These are phyloP conservation scores for Ambrosia artemisiifolia DNA, from an alignment of 129 eudicot species.

Conservation along the genomic window DNA sequence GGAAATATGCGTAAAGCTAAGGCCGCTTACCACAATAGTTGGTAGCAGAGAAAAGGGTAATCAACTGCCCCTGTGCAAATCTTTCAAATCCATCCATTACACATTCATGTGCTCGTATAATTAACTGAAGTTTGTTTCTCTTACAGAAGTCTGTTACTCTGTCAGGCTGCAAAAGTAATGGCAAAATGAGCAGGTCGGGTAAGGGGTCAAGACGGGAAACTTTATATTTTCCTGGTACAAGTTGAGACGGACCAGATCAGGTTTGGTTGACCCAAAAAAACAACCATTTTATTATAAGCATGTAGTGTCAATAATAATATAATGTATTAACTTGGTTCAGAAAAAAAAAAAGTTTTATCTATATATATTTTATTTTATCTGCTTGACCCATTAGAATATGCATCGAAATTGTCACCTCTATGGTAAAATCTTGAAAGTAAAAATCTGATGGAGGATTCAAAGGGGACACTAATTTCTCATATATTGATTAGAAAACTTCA, in stretches of 20 bases:
- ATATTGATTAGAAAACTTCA: slow-evolving; percentile 2
- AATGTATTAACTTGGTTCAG: no score
- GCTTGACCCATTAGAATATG: neutral
- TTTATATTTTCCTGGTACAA: neutral
- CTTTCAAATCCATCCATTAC: slow-evolving; percentile 47
- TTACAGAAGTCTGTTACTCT: slow-evolving; percentile 30
- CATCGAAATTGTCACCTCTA: no score
- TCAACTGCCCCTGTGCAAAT: slow-evolving; percentile 78
- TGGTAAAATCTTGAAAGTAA: no score
- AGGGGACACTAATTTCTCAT: no score
- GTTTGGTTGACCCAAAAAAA: neutral
- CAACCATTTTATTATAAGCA: neutral
- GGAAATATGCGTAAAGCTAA: no score
- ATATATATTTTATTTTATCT: neutral
- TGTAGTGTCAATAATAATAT: neutral
- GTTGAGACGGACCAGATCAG: neutral
- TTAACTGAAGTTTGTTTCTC: slow-evolving; percentile 81
- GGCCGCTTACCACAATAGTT: no score
- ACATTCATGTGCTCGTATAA: slow-evolving; percentile 90
- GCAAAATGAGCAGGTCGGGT: neutral
- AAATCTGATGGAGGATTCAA: no score
- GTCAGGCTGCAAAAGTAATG: slow-evolving; percentile 63
- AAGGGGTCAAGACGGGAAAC: neutral
- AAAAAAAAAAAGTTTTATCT: no score
- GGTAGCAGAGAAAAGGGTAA: slow-evolving; percentile 76